These are phyloP conservation scores for Jacaranda copaia DNA, from an alignment of 257 asterid genomes.

Conservation along the genomic window DNA sequence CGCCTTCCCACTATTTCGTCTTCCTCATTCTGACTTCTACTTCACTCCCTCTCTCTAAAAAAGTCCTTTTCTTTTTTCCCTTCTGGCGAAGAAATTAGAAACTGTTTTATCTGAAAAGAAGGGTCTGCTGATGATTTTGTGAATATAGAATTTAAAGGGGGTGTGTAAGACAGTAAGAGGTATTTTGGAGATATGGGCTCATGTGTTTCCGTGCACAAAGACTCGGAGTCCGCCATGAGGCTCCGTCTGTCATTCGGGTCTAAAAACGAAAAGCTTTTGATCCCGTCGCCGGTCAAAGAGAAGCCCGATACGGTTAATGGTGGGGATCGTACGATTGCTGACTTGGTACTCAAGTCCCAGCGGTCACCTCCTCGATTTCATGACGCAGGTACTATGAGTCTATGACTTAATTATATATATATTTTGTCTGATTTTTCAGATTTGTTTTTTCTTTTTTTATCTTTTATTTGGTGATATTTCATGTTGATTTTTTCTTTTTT, in stretches of 20 bases:
- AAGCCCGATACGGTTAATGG: conserved; percentile 44
- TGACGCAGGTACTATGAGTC: conserved; percentile 19
- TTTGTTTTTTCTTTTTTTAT: neutral
- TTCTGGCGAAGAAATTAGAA: conserved; percentile 14
- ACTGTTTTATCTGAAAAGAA: neutral
- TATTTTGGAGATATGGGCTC: conserved; percentile 44
- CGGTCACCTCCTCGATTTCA: conserved; percentile 38
- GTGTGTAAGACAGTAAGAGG: neutral
- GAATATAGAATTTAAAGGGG: neutral
- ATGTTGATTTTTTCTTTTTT: neutral
- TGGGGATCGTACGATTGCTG: conserved; percentile 35
- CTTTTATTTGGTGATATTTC: neutral
- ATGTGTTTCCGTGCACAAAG: conserved; percentile 51
- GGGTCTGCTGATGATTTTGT: neutral
- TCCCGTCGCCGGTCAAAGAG: conserved; percentile 65
- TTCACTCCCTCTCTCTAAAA: conserved; percentile 33
- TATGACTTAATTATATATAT: no score
- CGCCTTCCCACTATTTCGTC: conserved; percentile 28
- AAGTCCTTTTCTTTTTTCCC: conserved; percentile 14
- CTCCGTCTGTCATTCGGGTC: conserved; percentile 52
- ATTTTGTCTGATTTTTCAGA: neutral
- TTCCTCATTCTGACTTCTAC: conserved; percentile 40
- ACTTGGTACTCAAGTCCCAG: conserved; percentile 46
- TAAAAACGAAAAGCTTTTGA: conserved; percentile 49
- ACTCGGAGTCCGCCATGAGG: conserved; percentile 53